Base-by-base conservation (phyloP, 345 rosid species). In the Moringa oleifera region DNA sequence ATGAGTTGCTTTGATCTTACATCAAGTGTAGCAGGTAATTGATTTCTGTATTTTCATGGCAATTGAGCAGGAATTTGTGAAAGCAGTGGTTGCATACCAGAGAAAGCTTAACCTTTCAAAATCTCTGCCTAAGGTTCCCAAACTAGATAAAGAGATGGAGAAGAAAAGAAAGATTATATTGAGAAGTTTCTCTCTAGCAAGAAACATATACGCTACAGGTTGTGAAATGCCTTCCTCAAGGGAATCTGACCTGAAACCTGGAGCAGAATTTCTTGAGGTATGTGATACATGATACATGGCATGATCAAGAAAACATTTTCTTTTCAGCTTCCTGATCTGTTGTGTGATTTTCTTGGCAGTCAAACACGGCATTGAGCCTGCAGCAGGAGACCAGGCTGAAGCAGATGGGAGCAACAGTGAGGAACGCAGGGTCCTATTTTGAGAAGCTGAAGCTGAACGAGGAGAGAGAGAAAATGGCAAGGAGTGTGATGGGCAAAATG, bases 391-490 rank as follows among this genome's bases (percentile, higher is more conserved):
- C 33, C 4, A 82, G 98, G 72, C 59, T 91, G 64, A 87, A 89
- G 85, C 92, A 91, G 77, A 91, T 91, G 86, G 98, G 98, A 10
- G 98, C 95, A 7, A 92, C 98, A 5, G 88, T 89, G 70, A 87
- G 98, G 68, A 87, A 92, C 19, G 92, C 75, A 20, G 79, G 87
- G 20, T 81, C 81, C 25, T 89, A 87, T 57, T 52, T 80, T n/a
- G 71, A 80, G 74, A 79, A 72, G 68, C 16, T 89, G 80, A 86
- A 75, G 64, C 49, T 83, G 56, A 83, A 82, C 16, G 96, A 82
- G 53, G 89, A 79, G 45, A 89, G 80, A 59, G 95, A 89, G 54
- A 82, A 57, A 53, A 25, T 83, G 69, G 96, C 92, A 7, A 75
- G 83, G 70, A 78, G 52, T 20, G 76, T 83, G 73, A 78, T 91